Conservation (phyloP, 2,329 filamentous ascomycete species). For the Pleurostoma richardsiae region DNA sequence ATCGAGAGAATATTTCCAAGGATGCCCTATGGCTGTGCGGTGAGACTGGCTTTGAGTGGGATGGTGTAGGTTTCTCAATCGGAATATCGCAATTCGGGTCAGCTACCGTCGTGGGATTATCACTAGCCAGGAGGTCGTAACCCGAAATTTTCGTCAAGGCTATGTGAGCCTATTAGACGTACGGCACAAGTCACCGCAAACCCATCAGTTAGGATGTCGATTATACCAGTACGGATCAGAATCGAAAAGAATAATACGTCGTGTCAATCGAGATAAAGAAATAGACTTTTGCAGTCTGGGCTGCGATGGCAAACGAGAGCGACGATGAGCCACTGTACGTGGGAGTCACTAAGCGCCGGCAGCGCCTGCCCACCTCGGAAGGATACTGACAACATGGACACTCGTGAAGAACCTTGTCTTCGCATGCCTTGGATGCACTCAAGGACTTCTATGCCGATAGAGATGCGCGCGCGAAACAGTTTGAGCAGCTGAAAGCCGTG, state of each 20-base stretch:
- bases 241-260: no score
- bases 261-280: no score
- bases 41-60: background rate
- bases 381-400: no score
- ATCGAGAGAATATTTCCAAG: conserved; percentile 1
- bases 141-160: background rate
- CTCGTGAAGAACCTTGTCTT: conserved; percentile 53
- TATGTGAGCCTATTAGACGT: background rate
- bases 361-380: no score
- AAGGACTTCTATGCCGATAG: conserved; percentile 70
- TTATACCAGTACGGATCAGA: no score
- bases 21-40: background rate
- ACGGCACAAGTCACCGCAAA: background rate
- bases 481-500: conserved; percentile 60
- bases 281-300: no score
- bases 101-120: background rate
- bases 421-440: conserved; percentile 62
- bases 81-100: background rate
- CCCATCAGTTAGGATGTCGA: no score
- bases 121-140: background rate
- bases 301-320: conserved; percentile 20
- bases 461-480: conserved; percentile 59
- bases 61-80: background rate
- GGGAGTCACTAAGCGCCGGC: no score
- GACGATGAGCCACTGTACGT: conserved; percentile 47